phyloP scores from a whole-genome alignment of 257 asterid species.

The Capsicum baccatum region DNA sequence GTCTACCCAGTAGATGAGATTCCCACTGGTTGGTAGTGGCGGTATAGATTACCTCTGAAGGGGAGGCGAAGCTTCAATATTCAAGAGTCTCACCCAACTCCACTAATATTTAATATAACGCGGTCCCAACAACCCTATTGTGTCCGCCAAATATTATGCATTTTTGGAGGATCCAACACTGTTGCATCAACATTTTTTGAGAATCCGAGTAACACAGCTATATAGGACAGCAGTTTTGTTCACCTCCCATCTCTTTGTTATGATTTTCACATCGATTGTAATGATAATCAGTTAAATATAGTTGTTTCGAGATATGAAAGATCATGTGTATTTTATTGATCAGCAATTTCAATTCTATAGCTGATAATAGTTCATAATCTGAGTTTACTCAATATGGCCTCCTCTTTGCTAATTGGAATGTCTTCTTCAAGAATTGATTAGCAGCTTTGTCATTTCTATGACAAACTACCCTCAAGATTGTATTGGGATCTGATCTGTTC shows the following conservation, averaged over 20 bases:
- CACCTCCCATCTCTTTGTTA: background rate
- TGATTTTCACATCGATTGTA: background rate
- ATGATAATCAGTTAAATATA: background rate
- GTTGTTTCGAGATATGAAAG: background rate
- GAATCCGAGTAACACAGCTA: background rate
- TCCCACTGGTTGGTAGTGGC: too few species aligned
- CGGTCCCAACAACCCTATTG: background rate
- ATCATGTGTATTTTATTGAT: background rate
- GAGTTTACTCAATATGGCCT: constrained; percentile 34
- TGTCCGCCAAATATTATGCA: background rate
- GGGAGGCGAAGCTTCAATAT: too few species aligned
- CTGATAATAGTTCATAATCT: constrained; percentile 9
- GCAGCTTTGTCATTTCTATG: constrained; percentile 79
- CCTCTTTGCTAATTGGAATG: constrained; percentile 86
- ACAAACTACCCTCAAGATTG: constrained; percentile 78
- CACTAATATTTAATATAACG: too few species aligned
- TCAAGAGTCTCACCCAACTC: too few species aligned
- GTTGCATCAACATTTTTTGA: background rate
- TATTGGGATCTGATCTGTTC: constrained; percentile 88
- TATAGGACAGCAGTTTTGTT: background rate
- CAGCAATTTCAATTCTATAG: background rate
- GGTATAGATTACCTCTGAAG: too few species aligned
- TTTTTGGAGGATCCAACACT: background rate
- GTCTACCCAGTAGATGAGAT: too few species aligned
- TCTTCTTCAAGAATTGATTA: constrained; percentile 67